Base-by-base conservation (phyloP, 139 green algal genomes). In the Chlorella ohadii region DNA sequence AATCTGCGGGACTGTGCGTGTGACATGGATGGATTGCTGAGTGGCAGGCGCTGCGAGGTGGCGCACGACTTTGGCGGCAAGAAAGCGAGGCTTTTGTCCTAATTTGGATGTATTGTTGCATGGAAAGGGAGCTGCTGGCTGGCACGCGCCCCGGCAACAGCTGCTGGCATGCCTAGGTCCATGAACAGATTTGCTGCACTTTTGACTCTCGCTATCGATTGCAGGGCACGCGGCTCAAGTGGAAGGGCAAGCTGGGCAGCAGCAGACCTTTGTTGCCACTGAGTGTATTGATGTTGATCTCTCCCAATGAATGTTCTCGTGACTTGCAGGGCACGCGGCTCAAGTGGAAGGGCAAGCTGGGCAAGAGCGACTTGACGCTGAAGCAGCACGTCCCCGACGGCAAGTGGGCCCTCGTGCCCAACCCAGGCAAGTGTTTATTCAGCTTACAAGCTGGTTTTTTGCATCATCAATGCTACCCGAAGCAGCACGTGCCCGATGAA, bases 211-310 rank as follows among this genome's bases (percentile, higher is more conserved):
- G n/a, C n/a, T 16, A 51, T 51, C 7, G 7, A 51, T 4, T 68
- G 76, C 76, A 72, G 76, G 76, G 72, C 76, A 82, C 59, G 27
- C 59, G 64, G 20, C 38, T 82, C 27, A 82, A 72, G 36, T 82
- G 27, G 20, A 82, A 82, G 76, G 27, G 59, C 15, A 56, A 71
- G 27, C 56, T 64, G 34, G 73, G 17, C 15, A 44, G 25, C 20
- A 34, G 56, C 75, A 71, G 12, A 1, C 56, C 61, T n/a, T n/a
- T n/a, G n/a, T n/a, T n/a, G n/a, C n/a, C n/a, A n/a, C n/a, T n/a
- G n/a, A n/a, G n/a, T n/a, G n/a, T n/a, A n/a, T n/a, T n/a, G n/a
- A n/a, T n/a, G n/a, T n/a, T n/a, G n/a, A n/a, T n/a, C n/a, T n/a
- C n/a, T n/a, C n/a, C n/a, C n/a, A n/a, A n/a, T n/a, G n/a, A n/a